Base-by-base conservation (phyloP, 1,284 basidiomycete species). In the Stereum hirsutum region DNA sequence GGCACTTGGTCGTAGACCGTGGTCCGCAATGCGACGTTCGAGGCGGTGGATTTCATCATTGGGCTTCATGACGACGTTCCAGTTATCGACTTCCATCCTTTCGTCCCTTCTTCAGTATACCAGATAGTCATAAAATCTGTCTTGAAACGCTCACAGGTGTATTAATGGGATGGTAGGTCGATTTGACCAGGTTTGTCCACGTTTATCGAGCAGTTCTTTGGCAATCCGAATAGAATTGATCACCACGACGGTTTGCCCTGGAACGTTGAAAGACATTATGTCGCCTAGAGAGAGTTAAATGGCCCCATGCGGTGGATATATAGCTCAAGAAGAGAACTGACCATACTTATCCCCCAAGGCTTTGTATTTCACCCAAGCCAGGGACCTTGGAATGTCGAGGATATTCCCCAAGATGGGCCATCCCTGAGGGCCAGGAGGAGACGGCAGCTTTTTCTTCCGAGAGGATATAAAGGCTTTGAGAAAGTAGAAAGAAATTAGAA, bases 11-110 rank as follows among this genome's bases (percentile, higher is more conserved):
- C 51, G 58, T 6, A 64, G 42, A 0, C 50, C 53, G 7, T 41
- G 39, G 32, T 62, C 52, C 3, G 52, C 45, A 4, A 64, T 48
- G 41, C 55, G 59, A 5, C 61, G 50, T 32, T 57, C 51, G 2
- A 44, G 38, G 23, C 51, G 54, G 53, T 55, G 58, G 35, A 51
- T 49, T n/a, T 52, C 44, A 23, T 50, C 50, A 33, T 54, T 54
- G 6, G 19, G 15, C 20, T 14, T 17, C 5, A 41, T 14, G 3
- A 15, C n/a, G n/a, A 23, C 21, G 28, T 20, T 41, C 27, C 15
- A 32, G 7, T 11, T 17, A 21, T 30, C 20, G 24, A 25, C 17
- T 6, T 30, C 39, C 28, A 41, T 41, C 11, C 39, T 41, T 4
- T 14, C n/a, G 15, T 17, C 8, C 6, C 15, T 10, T 20, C 11